phyloP scores from a whole-genome alignment of 495 filamentous ascomycete species.

The Tuber umbilicatum region DNA sequence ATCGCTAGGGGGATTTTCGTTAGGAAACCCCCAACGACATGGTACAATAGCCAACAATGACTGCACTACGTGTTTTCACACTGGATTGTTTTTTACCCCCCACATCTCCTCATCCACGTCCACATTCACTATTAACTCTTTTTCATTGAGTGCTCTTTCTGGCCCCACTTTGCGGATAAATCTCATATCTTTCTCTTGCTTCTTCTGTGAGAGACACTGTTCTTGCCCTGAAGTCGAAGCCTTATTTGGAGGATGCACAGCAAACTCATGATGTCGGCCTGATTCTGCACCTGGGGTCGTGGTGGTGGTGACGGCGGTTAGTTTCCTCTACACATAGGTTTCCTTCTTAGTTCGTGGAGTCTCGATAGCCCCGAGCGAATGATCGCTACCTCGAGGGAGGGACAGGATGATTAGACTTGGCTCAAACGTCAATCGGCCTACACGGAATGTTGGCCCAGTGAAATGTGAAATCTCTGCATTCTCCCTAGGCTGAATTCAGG shows the following conservation, averaged over 20 bases:
- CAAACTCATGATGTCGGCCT: not conserved
- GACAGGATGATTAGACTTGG: not conserved
- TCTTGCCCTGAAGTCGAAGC: not conserved
- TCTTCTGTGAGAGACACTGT: not conserved
- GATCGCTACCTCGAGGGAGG: not conserved
- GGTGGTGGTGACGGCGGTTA: not conserved
- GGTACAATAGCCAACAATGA: not conserved
- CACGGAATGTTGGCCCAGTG: not conserved
- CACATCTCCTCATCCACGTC: not conserved
- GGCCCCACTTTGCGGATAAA: not conserved
- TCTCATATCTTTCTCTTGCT: not conserved
- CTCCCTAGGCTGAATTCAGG: not conserved
- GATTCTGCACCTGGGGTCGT: not conserved
- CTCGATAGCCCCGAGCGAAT: not conserved
- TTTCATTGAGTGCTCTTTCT: not conserved
- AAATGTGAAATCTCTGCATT: not conserved
- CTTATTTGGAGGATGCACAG: not conserved
- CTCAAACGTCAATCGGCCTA: not conserved
- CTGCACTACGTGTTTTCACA: not conserved
- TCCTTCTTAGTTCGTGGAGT: not conserved
- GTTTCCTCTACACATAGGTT: not conserved
- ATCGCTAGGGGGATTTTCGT: not conserved
- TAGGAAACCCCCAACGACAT: not conserved
- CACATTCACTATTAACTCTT: not conserved
- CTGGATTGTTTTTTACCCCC: not conserved